Evolutionary conservation across 306 rosid genomes (phyloP).

Genomic region (Argentina anserina): DNA sequence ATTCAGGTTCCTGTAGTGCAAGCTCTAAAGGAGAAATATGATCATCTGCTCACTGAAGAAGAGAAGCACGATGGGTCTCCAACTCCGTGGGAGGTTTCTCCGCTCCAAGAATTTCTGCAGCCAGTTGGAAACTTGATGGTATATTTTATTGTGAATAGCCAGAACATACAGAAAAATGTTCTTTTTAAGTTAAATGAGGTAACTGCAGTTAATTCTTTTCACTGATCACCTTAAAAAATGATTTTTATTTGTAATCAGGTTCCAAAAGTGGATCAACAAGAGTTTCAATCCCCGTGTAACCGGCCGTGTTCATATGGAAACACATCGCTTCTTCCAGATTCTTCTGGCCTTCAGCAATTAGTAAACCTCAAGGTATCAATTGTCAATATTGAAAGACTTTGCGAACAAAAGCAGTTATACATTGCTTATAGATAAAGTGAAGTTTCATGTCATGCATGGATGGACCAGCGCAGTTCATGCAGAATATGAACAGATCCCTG

Average conservation of each 20-base stretch:
- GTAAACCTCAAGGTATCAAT: background rate
- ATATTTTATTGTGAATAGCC: conserved; percentile 4
- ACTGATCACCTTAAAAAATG: background rate
- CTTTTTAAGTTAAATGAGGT: background rate
- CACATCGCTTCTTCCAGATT: background rate
- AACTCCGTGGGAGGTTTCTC: conserved; percentile 12
- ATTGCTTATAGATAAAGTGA: background rate
- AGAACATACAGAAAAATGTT: background rate
- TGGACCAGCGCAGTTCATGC: background rate
- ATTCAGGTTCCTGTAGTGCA: conserved; percentile 35
- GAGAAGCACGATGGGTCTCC: conserved; percentile 12
- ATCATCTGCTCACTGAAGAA: background rate
- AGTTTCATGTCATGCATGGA: background rate
- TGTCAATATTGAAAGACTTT: background rate
- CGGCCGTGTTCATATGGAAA: background rate
- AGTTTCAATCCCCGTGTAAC: background rate
- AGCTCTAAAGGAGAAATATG: background rate
- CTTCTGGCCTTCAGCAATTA: background rate
- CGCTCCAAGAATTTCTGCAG: conserved; percentile 5
- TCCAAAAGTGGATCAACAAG: background rate
- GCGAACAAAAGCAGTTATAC: background rate
- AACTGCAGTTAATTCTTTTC: background rate
- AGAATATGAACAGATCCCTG: background rate
- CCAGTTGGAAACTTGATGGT: conserved; percentile 6
- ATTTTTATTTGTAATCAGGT: background rate